A percentile compares a stretch with the other conserved stretches of the same genome.
Conservation (phyloP, 2,329 filamentous ascomycete genomes). For the Aspergillus unguis region DNA sequence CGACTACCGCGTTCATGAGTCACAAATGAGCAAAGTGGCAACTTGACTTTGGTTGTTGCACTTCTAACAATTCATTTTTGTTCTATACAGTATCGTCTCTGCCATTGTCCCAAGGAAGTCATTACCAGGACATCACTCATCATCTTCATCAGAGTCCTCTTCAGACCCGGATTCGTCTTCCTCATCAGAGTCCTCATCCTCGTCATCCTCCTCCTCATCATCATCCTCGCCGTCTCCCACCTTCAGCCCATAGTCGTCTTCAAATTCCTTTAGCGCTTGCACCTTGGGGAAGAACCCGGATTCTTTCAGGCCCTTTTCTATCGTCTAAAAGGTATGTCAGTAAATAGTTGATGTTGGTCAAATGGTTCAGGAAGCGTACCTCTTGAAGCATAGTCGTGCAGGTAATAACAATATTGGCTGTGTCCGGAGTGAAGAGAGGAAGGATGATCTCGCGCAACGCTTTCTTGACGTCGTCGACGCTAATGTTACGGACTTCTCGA, state of each 20-base stretch:
- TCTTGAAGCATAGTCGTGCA: slow-evolving; percentile 83
- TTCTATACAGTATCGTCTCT: not conserved
- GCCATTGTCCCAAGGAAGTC: not conserved
- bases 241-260: slow-evolving; percentile 84
- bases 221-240: slow-evolving; percentile 56
- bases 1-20: too few relatives aligned
- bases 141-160: not conserved
- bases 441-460: slow-evolving; percentile 73
- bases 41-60: not conserved
- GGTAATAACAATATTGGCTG: slow-evolving; percentile 81
- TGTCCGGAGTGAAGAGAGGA: slow-evolving; percentile 74
- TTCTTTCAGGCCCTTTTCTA: slow-evolving; percentile 69
- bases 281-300: slow-evolving; percentile 77
- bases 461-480: slow-evolving; percentile 69
- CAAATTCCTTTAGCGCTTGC: slow-evolving; percentile 71
- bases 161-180: slow-evolving; percentile 3
- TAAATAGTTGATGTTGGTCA: slow-evolving; percentile 11
- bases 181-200: not conserved
- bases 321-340: slow-evolving; percentile 53
- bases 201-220: slow-evolving; percentile 30
- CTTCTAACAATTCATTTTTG: not conserved
- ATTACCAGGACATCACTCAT: not conserved
- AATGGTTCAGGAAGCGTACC: slow-evolving; percentile 51
- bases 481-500: slow-evolving; percentile 71
- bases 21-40: not conserved